These are phyloP conservation scores for Blastobotrys muscicola DNA, from an alignment of 805 yeast genomes.

Conservation along the genomic window DNA sequence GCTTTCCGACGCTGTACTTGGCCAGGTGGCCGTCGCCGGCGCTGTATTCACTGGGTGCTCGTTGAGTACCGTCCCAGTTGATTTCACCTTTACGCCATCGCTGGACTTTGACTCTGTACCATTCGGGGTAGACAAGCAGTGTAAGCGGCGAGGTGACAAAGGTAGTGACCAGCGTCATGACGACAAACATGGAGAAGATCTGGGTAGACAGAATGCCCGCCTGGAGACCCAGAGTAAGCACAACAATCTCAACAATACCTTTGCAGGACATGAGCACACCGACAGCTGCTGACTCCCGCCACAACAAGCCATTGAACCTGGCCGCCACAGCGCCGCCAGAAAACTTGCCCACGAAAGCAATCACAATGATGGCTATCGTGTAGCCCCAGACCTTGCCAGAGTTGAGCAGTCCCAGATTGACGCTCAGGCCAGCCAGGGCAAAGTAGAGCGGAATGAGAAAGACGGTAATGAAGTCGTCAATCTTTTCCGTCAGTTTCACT, in stretches of 20 bases:
- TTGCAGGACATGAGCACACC: slow-evolving; percentile 83
- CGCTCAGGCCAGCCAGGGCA: slow-evolving; percentile 69
- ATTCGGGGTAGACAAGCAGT: slow-evolving; percentile 47
- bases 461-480: slow-evolving; percentile 69
- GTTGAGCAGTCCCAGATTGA: slow-evolving; percentile 53
- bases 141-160: slow-evolving; percentile 75
- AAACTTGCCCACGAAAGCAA: slow-evolving; percentile 62
- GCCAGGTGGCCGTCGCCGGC: slow-evolving; percentile 10
- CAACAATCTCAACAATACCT: slow-evolving; percentile 81
- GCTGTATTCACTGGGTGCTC: neutral
- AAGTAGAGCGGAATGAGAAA: slow-evolving; percentile 69
- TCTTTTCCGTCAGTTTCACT: slow-evolving; percentile 56
- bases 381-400: slow-evolving; percentile 73
- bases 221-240: slow-evolving; percentile 60
- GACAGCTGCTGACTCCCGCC: slow-evolving; percentile 69
- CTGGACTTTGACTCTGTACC: slow-evolving; percentile 13
- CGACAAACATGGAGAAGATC: slow-evolving; percentile 70
- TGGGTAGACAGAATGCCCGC: slow-evolving; percentile 57
- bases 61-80: slow-evolving; percentile 25
- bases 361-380: slow-evolving; percentile 51
- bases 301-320: slow-evolving; percentile 47
- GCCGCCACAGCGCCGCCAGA: slow-evolving; percentile 61
- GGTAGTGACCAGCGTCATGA: slow-evolving; percentile 74
- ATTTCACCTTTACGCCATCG: slow-evolving; percentile 22
- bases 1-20: slow-evolving; percentile 8